These are phyloP conservation scores for Austropuccinia psidii DNA, from an alignment of 1,284 basidiomycete species.

Conservation along the genomic window DNA sequence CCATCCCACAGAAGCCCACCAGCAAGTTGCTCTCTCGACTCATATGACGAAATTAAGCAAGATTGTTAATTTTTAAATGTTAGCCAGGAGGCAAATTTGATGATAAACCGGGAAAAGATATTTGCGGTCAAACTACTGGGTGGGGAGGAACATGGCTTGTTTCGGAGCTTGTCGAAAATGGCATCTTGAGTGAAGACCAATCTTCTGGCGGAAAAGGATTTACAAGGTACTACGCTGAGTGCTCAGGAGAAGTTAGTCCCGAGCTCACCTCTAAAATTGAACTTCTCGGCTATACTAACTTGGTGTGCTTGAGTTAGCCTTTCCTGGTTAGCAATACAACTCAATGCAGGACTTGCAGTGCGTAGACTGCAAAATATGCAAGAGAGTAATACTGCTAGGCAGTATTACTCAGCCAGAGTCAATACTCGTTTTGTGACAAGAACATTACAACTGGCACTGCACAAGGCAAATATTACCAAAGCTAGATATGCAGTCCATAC, in stretches of 20 bases:
- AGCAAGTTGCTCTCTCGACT: background rate
- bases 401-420: too few relatives aligned
- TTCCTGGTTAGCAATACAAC: slow-evolving; percentile 23
- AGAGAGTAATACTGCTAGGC: too few relatives aligned
- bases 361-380: too few relatives aligned
- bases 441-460: too few relatives aligned
- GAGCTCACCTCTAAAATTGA: background rate
- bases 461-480: too few relatives aligned
- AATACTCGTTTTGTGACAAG: too few relatives aligned
- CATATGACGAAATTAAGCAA: background rate
- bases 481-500: too few relatives aligned
- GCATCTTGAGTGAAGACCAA: slow-evolving; percentile 21
- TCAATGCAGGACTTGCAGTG: too few relatives aligned
- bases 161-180: slow-evolving; percentile 9
- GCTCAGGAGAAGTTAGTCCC: slow-evolving; percentile 16
- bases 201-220: slow-evolving; percentile 22
- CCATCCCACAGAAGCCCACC: background rate
- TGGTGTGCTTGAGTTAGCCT: background rate
- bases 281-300: background rate
- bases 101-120: slow-evolving; percentile 26
- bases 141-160: slow-evolving; percentile 25
- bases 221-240: slow-evolving; percentile 13
- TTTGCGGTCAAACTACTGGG: slow-evolving; percentile 15
- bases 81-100: slow-evolving; percentile 29
- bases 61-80: background rate